Percentiles rank a stretch among this genome's conserved stretches.
These are phyloP conservation scores for Cystobasidium slooffiae DNA, from an alignment of 1,284 basidiomycete species.

Conservation along the genomic window DNA sequence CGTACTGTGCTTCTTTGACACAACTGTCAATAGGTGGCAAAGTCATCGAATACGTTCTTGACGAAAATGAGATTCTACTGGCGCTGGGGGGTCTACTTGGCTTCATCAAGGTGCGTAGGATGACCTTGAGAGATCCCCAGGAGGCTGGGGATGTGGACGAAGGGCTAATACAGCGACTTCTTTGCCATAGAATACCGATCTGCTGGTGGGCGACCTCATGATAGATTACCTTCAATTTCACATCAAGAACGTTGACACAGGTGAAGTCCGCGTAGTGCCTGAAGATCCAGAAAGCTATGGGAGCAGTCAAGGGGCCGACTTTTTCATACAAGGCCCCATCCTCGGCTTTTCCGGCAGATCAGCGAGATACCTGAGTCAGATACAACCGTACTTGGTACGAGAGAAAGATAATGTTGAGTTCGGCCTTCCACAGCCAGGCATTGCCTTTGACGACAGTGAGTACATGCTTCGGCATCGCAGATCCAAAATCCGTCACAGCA, in stretches of 20 bases:
- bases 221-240: constrained; percentile 38
- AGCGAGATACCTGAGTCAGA: constrained; percentile 36
- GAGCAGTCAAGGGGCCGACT: constrained; percentile 37
- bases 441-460: constrained; percentile 33
- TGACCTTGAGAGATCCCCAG: neutral
- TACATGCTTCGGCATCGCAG: neutral
- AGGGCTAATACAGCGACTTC: neutral
- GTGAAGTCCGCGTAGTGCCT: constrained; percentile 31
- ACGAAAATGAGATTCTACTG: constrained; percentile 21
- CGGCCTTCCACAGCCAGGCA: constrained; percentile 29
- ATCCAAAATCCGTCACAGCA: too few relatives aligned
- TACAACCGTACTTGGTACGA: constrained; percentile 26
- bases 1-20: neutral
- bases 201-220: constrained; percentile 33
- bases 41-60: constrained; percentile 19
- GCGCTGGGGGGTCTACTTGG: constrained; percentile 30
- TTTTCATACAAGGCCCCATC: constrained; percentile 40
- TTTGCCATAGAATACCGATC: constrained; percentile 12
- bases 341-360: constrained; percentile 28
- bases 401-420: constrained; percentile 31
- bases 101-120: constrained; percentile 18
- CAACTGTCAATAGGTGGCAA: constrained; percentile 6
- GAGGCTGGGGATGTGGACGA: too few relatives aligned
- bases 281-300: constrained; percentile 36
- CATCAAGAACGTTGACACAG: constrained; percentile 31